Evolutionary conservation across 352 stramenopile species (phyloP).

Genomic region (Blastocystis sp.): DNA sequence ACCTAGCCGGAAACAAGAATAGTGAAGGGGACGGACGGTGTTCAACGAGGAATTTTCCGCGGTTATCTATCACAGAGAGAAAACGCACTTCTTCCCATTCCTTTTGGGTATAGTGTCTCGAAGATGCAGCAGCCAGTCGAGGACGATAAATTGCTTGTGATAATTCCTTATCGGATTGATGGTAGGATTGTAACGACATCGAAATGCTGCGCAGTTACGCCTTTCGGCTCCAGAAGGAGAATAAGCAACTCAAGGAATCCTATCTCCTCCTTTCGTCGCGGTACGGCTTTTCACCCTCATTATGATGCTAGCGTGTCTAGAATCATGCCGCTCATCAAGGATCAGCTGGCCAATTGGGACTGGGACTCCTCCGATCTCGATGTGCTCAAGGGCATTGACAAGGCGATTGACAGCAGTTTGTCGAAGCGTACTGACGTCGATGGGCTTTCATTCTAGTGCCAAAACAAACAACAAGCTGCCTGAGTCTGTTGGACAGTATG

Average conservation of each 20-base stretch:
- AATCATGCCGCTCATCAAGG: conserved; percentile 44
- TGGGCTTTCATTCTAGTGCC: not conserved
- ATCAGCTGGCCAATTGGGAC: conserved; percentile 40
- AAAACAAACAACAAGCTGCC: not conserved
- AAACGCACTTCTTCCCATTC: too few species aligned
- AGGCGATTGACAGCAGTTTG: not conserved
- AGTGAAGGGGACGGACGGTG: too few species aligned
- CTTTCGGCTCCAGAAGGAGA: conserved; percentile 24
- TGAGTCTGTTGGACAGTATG: conserved; percentile 44
- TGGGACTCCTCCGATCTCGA: conserved; percentile 41
- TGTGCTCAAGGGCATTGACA: conserved; percentile 8
- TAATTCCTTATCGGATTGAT: not conserved
- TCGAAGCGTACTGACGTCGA: not conserved
- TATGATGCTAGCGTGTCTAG: conserved; percentile 22
- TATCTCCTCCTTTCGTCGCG: conserved; percentile 55
- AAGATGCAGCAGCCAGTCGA: not conserved
- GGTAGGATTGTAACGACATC: conserved; percentile 44
- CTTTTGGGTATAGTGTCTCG: too few species aligned
- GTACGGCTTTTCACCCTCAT: not conserved
- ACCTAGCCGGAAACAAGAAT: too few species aligned
- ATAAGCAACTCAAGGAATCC: conserved; percentile 27
- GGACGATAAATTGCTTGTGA: not conserved
- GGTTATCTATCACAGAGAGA: too few species aligned
- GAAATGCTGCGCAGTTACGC: conserved; percentile 2
- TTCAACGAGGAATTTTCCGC: too few species aligned